A percentile compares a stretch with the other conserved stretches of the same genome.
Evolutionary conservation across 768 basidiomycete genomes (phyloP).

Genomic region (Russula brevipes): DNA sequence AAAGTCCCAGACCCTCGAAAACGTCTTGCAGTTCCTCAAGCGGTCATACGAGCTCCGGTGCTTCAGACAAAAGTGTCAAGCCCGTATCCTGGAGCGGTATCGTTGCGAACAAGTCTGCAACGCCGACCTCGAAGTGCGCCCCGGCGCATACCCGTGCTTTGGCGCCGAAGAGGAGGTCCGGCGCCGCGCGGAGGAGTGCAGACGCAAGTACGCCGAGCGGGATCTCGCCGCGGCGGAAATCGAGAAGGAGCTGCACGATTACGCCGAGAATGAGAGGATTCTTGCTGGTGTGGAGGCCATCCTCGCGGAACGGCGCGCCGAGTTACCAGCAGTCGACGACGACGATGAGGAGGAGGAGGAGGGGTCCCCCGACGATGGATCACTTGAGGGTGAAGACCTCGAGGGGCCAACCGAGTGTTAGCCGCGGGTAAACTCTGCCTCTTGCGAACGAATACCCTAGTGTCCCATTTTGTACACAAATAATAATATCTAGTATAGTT

Average conservation of each 20-base stretch:
- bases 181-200: neutral
- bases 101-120: neutral
- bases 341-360: neutral
- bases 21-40: neutral
- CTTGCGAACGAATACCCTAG: neutral
- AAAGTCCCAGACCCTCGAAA: slow-evolving; percentile 1
- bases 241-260: neutral
- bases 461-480: neutral
- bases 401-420: neutral
- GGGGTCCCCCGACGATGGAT: too few relatives aligned
- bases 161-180: neutral
- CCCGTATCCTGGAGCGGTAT: neutral
- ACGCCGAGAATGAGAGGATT: neutral
- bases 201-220: neutral
- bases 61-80: neutral
- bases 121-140: slow-evolving; percentile 3
- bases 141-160: neutral
- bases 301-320: neutral
- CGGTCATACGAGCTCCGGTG: neutral
- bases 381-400: neutral
- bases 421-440: neutral
- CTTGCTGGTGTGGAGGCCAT: neutral
- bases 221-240: neutral
- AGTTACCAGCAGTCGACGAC: neutral
- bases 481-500: neutral